Evolutionary conservation across 164 flowering plant genomes (phyloP), one percentile per base, ranked within the genome.

Genomic region (Dillenia suffruticosa): DNA sequence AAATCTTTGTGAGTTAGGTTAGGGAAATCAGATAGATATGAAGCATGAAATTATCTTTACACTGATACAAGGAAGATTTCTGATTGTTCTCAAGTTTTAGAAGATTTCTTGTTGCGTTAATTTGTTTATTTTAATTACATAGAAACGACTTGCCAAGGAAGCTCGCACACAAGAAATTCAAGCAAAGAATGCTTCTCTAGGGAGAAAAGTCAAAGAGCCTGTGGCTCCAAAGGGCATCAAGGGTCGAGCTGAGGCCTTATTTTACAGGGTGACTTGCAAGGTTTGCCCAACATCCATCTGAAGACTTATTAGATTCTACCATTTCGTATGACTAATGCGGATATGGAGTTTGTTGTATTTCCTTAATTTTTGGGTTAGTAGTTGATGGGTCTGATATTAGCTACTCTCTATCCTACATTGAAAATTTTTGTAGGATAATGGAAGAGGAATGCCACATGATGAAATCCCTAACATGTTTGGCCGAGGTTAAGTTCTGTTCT

Each of bases 381-480:
- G 13, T 24, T 22, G 44, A 32, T 32, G 40, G 40, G 40, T 32
- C 40, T 32, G 40, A 32, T 32, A 32, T 32, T 32, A 32, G 5
- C 40, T 32, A 32, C 40, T 32, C 40, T 32, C 40, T 32, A 6
- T 32, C 40, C 6, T 32, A 32, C 5, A 51, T 43, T 61, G 52
- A 11, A 44, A 14, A 14, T 68, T 67, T n/a, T 51, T 85, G 64
- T 62, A 95, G 99, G 99, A 95, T 60, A 95, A 95, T 78, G 99
- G 99, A 74, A 92, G 64, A 82, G 97, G 97, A 77, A 95, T 95
- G 99, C 79, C 99, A 14, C 94, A 92, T 73, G 99, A 95, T 77
- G 97, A 95, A 76, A 90, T 95, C 65, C 97, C 97, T 48, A 87
- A 95, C 71, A 95, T 95, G 99, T 92, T 95, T 82, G 99, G 99